A percentile compares a stretch with the other conserved stretches of the same genome.
Conservation (phyloP, 2,329 filamentous ascomycete species). For the Phaeosphaeriaceae sp. region DNA sequence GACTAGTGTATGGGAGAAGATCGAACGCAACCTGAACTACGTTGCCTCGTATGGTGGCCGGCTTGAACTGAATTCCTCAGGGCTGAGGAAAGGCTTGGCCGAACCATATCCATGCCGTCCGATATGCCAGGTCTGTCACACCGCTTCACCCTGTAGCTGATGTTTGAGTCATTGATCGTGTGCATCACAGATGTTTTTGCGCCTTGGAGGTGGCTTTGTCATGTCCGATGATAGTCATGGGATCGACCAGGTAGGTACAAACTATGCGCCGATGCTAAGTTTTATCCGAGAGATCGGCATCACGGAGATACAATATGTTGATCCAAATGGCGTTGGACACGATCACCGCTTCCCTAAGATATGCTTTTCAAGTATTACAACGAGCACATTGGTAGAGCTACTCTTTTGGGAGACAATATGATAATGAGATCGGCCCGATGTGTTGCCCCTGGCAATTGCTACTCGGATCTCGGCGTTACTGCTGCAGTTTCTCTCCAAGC, state of each 20-base stretch:
- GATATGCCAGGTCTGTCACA: conserved; percentile 72
- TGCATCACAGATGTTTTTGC: conserved; percentile 68
- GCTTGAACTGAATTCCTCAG: conserved; percentile 88
- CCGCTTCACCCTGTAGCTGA: conserved; percentile 19
- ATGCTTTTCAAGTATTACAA: conserved; percentile 44
- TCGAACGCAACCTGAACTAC: conserved; percentile 75
- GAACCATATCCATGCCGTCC: conserved; percentile 86
- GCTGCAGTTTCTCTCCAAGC: conserved; percentile 14
- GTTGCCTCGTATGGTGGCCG: conserved; percentile 77
- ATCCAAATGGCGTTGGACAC: conserved; percentile 26
- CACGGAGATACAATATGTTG: conserved; percentile 57
- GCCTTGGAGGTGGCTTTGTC: conserved; percentile 79
- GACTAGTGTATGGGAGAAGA: conserved; percentile 72
- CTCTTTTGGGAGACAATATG: conserved; percentile 36
- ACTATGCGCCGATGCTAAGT: conserved; percentile 73
- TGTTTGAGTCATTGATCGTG: conserved; percentile 21
- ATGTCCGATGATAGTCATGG: conserved; percentile 96
- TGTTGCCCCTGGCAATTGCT: not conserved
- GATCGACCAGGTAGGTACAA: conserved; percentile 82
- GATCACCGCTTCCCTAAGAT: conserved; percentile 43
- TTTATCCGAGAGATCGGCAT: conserved; percentile 74
- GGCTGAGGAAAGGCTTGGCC: conserved; percentile 83
- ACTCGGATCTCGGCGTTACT: not conserved
- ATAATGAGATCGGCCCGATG: conserved; percentile 9
- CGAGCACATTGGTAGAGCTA: conserved; percentile 35